phyloP scores from a whole-genome alignment of 768 basidiomycete species.

The Agrocybe praecox region DNA sequence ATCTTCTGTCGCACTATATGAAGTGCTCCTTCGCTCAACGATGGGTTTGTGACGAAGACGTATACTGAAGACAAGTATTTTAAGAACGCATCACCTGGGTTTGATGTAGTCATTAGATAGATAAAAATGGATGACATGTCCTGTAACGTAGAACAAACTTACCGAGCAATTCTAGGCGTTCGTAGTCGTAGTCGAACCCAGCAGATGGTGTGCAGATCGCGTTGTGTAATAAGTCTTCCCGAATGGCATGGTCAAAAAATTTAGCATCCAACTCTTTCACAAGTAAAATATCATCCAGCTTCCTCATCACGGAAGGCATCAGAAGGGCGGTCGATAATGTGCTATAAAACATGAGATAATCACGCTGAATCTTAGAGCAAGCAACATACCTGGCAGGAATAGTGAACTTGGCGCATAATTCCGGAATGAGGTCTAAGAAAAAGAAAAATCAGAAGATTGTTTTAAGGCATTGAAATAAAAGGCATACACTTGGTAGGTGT shows the following conservation, averaged over 20 bases:
- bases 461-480: not conserved
- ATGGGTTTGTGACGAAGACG: conserved; percentile 70
- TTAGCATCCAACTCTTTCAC: conserved; percentile 78
- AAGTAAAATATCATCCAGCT: conserved; percentile 74
- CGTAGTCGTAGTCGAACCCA: conserved; percentile 74
- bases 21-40: conserved; percentile 64
- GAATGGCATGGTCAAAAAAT: conserved; percentile 63
- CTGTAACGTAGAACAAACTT: conserved; percentile 14
- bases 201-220: conserved; percentile 76
- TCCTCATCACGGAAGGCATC: conserved; percentile 72
- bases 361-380: not conserved
- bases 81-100: conserved; percentile 76
- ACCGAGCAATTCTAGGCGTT: conserved; percentile 86
- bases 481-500: conserved; percentile 61
- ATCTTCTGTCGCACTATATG: conserved; percentile 68
- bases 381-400: conserved; percentile 66
- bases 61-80: conserved; percentile 79
- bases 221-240: conserved; percentile 59
- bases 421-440: conserved; percentile 76
- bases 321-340: conserved; percentile 68
- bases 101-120: not conserved
- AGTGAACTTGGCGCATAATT: conserved; percentile 71
- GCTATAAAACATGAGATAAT: conserved; percentile 34
- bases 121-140: not conserved
- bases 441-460: not conserved